Conservation (phyloP, 2,329 filamentous ascomycete species). For the Dactylellina drechsleri region DNA sequence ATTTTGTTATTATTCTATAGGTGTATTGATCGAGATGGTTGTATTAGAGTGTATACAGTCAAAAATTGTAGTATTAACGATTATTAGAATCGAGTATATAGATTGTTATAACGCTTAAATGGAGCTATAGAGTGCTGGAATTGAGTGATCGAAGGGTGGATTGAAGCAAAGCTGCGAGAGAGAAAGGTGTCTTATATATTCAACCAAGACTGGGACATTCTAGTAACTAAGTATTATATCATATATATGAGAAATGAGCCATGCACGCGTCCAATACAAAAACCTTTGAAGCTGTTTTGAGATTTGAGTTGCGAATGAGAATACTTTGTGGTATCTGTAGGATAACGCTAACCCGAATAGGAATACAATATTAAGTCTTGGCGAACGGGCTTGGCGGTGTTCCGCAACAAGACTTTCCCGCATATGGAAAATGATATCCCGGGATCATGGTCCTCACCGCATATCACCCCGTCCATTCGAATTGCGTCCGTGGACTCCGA, state of each 20-base stretch:
- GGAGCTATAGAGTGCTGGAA: background rate
- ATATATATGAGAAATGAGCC: no score
- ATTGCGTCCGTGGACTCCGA: no score
- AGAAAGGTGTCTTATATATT: background rate
- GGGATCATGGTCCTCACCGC: background rate
- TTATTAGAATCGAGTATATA: background rate
- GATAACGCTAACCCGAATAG: slow-evolving; percentile 25
- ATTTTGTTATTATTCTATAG: background rate
- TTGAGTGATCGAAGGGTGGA: background rate
- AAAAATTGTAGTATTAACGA: background rate
- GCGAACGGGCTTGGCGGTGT: slow-evolving; percentile 9
- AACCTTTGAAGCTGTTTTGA: background rate
- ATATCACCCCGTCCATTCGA: background rate
- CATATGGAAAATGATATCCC: slow-evolving; percentile 41
- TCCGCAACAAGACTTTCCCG: slow-evolving; percentile 30
- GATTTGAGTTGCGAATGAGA: background rate
- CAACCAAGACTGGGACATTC: no score
- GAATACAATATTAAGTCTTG: slow-evolving; percentile 53
- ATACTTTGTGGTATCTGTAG: slow-evolving; percentile 3
- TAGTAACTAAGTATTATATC: no score
- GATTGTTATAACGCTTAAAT: background rate
- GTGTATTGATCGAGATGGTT: background rate
- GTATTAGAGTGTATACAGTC: background rate
- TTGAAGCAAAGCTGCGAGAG: background rate
- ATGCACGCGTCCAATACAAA: no score